Evolutionary conservation across 768 basidiomycete species (phyloP).

Genomic region (Serendipita sp.): DNA sequence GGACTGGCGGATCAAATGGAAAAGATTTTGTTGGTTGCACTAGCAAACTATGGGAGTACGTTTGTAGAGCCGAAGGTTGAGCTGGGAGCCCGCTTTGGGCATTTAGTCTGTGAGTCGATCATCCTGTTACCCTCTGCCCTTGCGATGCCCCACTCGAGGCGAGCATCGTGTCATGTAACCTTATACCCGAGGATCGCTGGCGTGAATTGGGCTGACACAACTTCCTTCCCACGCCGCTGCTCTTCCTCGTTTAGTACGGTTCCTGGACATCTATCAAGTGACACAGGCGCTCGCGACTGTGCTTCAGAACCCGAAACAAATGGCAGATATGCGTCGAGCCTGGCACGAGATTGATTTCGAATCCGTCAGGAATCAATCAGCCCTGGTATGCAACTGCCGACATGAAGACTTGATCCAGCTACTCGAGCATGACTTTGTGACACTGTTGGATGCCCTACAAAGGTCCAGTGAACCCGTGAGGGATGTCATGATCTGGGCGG

Average conservation of each 20-base stretch:
- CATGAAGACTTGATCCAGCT: constrained; percentile 79
- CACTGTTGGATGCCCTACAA: constrained; percentile 51
- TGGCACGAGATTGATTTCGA: constrained; percentile 85
- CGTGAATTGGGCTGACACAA: background rate
- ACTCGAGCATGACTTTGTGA: constrained; percentile 69
- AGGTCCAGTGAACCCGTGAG: constrained; percentile 68
- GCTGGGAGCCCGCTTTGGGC: constrained; percentile 77
- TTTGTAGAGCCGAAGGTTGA: constrained; percentile 89
- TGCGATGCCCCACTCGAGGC: background rate
- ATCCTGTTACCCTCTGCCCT: background rate
- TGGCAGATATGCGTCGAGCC: constrained; percentile 71
- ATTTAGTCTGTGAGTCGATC: constrained; percentile 62
- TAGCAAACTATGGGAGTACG: constrained; percentile 72
- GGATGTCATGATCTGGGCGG: constrained; percentile 83
- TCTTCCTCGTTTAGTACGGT: constrained; percentile 37
- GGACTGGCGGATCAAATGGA: constrained; percentile 88
- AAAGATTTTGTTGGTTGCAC: constrained; percentile 64
- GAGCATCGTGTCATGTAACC: no score
- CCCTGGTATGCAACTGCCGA: constrained; percentile 82
- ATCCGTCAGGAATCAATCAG: constrained; percentile 83
- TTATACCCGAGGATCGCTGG: background rate
- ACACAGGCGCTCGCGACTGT: constrained; percentile 82
- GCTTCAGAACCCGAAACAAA: constrained; percentile 71
- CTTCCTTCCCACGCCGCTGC: background rate
- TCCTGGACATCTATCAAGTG: constrained; percentile 84